A percentile compares a stretch with the other conserved stretches of the same genome.
Evolutionary conservation across 805 yeast species (phyloP).

Genomic region (Metschnikowia koreensis): DNA sequence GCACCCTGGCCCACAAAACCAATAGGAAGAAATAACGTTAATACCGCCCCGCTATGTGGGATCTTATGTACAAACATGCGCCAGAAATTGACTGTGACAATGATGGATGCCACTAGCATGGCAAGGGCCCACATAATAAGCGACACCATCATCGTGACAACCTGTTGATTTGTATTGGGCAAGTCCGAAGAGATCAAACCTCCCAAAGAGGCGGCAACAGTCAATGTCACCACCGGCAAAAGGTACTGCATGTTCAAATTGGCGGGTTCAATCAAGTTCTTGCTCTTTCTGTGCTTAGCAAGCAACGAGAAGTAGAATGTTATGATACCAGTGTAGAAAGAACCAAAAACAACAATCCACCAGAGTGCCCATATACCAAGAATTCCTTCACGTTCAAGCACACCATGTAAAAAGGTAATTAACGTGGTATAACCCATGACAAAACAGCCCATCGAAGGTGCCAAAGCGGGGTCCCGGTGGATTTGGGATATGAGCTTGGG

Average conservation of each 20-base stretch:
- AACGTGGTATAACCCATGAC: slow-evolving; percentile 79
- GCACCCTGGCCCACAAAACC: slow-evolving; percentile 89
- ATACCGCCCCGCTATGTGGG: slow-evolving; percentile 54
- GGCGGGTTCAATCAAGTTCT: slow-evolving; percentile 18
- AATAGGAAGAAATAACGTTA: slow-evolving; percentile 72
- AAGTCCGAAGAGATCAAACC: slow-evolving; percentile 48
- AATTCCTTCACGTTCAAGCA: slow-evolving; percentile 46
- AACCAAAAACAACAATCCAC: slow-evolving; percentile 63
- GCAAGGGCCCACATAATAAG: slow-evolving; percentile 71
- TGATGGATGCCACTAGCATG: slow-evolving; percentile 53
- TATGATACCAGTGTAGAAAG: slow-evolving; percentile 61
- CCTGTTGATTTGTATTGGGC: slow-evolving; percentile 42
- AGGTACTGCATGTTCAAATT: slow-evolving; percentile 57
- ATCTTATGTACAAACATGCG: slow-evolving; percentile 56
- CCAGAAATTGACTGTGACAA: slow-evolving; percentile 58
- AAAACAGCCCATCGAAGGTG: slow-evolving; percentile 72
- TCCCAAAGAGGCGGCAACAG: slow-evolving; percentile 75
- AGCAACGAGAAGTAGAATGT: slow-evolving; percentile 51
- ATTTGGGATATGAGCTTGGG: slow-evolving; percentile 17
- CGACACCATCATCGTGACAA: slow-evolving; percentile 53
- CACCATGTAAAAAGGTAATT: slow-evolving; percentile 50
- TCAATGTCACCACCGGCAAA: slow-evolving; percentile 76
- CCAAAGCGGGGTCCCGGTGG: slow-evolving; percentile 39
- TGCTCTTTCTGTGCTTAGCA: slow-evolving; percentile 31
- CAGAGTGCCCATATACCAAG: slow-evolving; percentile 60